These are phyloP conservation scores for Pythium brassicae DNA, from an alignment of 352 stramenopile species.

Conservation along the genomic window DNA sequence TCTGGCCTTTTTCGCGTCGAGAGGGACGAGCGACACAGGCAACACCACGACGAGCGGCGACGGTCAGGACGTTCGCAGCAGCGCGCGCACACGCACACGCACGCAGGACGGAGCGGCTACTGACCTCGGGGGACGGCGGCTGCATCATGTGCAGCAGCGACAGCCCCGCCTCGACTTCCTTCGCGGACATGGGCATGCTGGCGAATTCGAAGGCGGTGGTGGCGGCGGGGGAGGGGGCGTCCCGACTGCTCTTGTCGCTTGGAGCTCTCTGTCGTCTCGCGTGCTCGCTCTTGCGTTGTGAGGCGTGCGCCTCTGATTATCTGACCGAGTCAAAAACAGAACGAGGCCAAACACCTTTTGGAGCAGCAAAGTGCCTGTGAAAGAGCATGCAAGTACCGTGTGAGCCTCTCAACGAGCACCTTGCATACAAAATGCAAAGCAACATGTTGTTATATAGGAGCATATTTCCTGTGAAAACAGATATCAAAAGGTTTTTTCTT, in stretches of 20 bases:
- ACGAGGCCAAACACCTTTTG: conserved; percentile 19
- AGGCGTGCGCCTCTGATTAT: conserved; percentile 8
- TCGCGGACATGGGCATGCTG: conserved; percentile 27
- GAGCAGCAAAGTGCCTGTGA: not conserved
- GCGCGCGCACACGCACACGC: conserved; percentile 2
- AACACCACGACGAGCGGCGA: not conserved
- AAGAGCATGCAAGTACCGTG: not conserved
- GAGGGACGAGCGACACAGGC: conserved; percentile 1
- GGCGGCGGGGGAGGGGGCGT: not conserved
- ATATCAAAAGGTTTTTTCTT: not conserved
- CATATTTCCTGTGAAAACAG: not conserved
- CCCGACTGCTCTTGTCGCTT: not conserved
- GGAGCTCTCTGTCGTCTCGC: not conserved
- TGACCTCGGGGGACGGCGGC: conserved; percentile 8
- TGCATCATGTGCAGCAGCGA: conserved; percentile 69
- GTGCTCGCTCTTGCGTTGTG: no score
- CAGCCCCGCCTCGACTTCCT: conserved; percentile 57
- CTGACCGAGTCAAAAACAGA: conserved; percentile 14
- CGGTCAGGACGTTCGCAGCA: conserved; percentile 1
- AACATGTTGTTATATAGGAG: not conserved
- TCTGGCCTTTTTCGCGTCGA: conserved; percentile 5
- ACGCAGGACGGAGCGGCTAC: not conserved
- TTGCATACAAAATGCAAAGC: not conserved
- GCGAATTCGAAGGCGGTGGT: not conserved
- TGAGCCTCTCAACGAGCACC: not conserved